Base-by-base conservation (phyloP, 1,284 basidiomycete genomes). In the Ceratobasidium sp. region DNA sequence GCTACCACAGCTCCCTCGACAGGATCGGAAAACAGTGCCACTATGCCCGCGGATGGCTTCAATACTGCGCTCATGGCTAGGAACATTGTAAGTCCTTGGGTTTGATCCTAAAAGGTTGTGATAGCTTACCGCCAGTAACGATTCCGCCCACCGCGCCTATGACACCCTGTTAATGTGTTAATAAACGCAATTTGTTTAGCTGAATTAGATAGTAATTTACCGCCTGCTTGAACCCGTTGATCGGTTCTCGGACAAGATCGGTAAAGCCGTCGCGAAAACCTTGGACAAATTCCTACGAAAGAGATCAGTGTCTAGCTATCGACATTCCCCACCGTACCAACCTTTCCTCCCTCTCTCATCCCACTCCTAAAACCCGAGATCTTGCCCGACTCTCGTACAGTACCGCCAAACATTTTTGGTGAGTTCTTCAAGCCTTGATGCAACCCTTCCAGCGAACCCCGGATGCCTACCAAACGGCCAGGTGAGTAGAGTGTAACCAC, bases 231-330 rank as follows among this genome's bases (percentile, higher is more conserved):
- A 83, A 87, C 0, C 87, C 88, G 78, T 84, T 82, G 4, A 86
- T 76, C 0, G 88, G 87, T 79, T 89, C 88, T 19, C 82, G 85
- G 15, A 88, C 85, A 1, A 89, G 82, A 1, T 88, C 88, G 0
- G 86, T 87, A 66, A 89, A 87, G 15, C 88, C 89, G 79, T 89
- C 88, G 79, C 86, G 87, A 65, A 86, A 86, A 4, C 87, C 84
- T 67, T 81, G 84, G 37, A 81, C 81, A 2, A 85, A 76, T 4
- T 84, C 83, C 80, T 83, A 0, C 77, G 22, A 61, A 49, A n/a
- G 34, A 8, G 19, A 13, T 2, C 37, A 40, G 5, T 40, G 15
- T 4, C 4, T 37, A 62, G 34, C 17, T 4, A 34, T 34, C 37
- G 22, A 34, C 19, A 51, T 5, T 22, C 7, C 25, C 9, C 13